phyloP scores from a whole-genome alignment of 768 basidiomycete genomes.

The Mrakia blollopis region DNA sequence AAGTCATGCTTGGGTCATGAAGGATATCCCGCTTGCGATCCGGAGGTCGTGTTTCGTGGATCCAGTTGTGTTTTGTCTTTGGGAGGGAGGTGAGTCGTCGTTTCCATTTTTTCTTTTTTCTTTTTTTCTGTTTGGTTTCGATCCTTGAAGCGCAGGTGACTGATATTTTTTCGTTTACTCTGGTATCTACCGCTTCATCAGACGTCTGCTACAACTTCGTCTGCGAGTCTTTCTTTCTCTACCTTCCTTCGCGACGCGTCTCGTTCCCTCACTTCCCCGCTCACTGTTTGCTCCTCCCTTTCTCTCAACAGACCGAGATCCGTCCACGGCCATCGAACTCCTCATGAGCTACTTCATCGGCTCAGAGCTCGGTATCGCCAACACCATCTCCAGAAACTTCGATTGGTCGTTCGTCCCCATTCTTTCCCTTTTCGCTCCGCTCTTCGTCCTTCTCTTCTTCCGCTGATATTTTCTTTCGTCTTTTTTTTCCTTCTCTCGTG shows the following conservation, averaged over 20 bases:
- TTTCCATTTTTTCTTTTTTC: no score
- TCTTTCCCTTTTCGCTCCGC: background rate
- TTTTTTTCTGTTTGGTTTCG: no score
- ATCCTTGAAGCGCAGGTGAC: no score
- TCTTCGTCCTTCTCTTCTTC: slow-evolving; percentile 22
- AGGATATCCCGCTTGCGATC: slow-evolving; percentile 64
- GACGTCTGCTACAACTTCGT: slow-evolving; percentile 90
- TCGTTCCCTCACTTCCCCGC: no score
- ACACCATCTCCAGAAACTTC: slow-evolving; percentile 61
- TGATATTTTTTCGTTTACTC: no score
- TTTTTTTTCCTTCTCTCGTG: slow-evolving; percentile 27
- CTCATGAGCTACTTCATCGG: slow-evolving; percentile 83
- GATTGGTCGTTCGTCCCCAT: slow-evolving; percentile 19
- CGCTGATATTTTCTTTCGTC: background rate
- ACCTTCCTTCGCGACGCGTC: background rate
- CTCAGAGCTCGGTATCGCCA: slow-evolving; percentile 79
- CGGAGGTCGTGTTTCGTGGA: slow-evolving; percentile 82
- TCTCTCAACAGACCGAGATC: slow-evolving; percentile 56
- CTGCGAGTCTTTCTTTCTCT: slow-evolving; percentile 40
- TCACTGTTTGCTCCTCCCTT: background rate
- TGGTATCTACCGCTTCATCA: slow-evolving; percentile 41
- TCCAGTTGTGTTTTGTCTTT: slow-evolving; percentile 76
- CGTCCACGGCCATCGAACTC: slow-evolving; percentile 51
- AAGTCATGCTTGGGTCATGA: slow-evolving; percentile 82
- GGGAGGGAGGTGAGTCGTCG: slow-evolving; percentile 73